Base-by-base conservation (phyloP, 2,329 filamentous ascomycete genomes). In the Allantophomopsis cytisporea region DNA sequence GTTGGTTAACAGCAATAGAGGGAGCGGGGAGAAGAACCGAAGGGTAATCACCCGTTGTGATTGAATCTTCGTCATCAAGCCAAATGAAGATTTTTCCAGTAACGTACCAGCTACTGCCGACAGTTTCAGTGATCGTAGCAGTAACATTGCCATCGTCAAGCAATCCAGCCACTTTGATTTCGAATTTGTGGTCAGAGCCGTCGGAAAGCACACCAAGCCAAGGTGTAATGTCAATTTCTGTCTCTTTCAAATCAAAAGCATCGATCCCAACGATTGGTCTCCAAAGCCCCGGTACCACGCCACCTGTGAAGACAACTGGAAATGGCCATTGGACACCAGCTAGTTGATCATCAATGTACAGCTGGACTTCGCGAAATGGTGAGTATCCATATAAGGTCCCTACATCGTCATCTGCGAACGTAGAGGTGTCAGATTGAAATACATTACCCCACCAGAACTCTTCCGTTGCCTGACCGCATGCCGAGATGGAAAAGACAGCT, bases 361-460 rank as follows among this genome's bases (percentile, higher is more conserved):
- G 62, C 49, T 88, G 83, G 1, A 91, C 68, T 60, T 93, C 85
- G 16, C 85, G 75, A 55, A 83, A 89, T 1, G 83, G 76, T 5
- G 80, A 80, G 49, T 74, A 75, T 0, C 82, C 84, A 17, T 74
- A 73, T 0, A 86, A 63, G 2, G 60, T 59, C 11, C 73, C 75
- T 12, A 28, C 23, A 4, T 69, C 67, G 2, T 65, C 67, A 6
- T 59, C 56, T 4, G 67, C 62, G 52, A 88, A 89, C 3, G 70
- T 68, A 30, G 67, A 46, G 3, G 64, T 64, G 45, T 78, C 70
- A 8, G 71, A 72, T 34, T 78, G 68, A 2, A 81, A 70, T 1
- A 86, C 76, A 51, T 89, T 89, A 41, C 69, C 73, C 76, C 82
- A 91, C 83, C 85, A 93, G 51, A 89, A 89, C 55, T 93, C 85